Base-by-base conservation (phyloP, 805 yeast species). In the Saccharomycopsis olivae region DNA sequence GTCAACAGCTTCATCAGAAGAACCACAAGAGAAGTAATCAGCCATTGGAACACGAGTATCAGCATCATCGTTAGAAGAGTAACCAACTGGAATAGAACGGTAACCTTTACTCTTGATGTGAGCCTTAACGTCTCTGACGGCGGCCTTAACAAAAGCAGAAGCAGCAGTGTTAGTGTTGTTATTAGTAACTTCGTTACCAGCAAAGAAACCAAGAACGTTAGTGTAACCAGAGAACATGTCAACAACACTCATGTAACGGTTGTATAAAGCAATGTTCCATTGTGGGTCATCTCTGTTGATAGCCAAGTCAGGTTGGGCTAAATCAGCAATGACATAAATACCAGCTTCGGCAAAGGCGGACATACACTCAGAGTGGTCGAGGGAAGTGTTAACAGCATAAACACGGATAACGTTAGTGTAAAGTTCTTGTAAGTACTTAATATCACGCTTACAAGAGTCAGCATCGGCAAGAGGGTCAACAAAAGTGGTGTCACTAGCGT, bases 141-240 rank as follows among this genome's bases (percentile, higher is more conserved):
- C 95, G 23, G 97, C 96, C 69, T 89, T 92, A 42, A 92, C 95
- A 60, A 78, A 89, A 1, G 96, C 86, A 21, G 96, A 87, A 24
- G 96, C 84, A 51, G 76, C 79, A 11, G 96, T 83, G 61, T 85
- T 88, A 36, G 86, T 64, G 33, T 61, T 63, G 55, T 84, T 86
- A 61, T 88, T 89, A 45, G 89, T 75, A 39, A 92, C 97, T 69
- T 89, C 98, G 62, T 92, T 92, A 47, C 97, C 98, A 21, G 97
- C 97, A 62, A 89, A 88, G 71, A 85, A 88, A 2, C 97, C 98
- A 48, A 89, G 68, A 15, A 85, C 73, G 61, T 89, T 89, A 35
- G 78, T 62, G 63, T 88, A 89, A 51, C 71, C 66, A 44, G 76
- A 73, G 65, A 92, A 73, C 50, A 71, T 64, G 60, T 92, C 96